Evolutionary conservation across 1,284 basidiomycete genomes (phyloP).

Genomic region (Inonotus hispidus): DNA sequence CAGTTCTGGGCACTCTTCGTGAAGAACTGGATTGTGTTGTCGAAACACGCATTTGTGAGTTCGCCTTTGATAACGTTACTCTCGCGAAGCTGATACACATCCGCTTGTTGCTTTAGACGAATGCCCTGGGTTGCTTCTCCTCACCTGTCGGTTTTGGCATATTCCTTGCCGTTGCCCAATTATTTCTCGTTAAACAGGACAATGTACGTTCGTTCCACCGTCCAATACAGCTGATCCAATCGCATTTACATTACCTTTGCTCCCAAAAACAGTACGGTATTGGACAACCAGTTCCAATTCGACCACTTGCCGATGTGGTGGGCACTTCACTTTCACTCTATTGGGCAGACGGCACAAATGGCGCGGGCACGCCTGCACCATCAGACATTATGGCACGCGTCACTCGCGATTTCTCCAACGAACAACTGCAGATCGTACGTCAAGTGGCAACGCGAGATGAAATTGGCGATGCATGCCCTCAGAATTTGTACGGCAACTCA

Average conservation of each 20-base stretch:
- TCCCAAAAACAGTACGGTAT: constrained; percentile 64
- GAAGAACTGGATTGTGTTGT: constrained; percentile 74
- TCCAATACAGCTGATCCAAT: background rate
- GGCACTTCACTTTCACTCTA: constrained; percentile 48
- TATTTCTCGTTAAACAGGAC: constrained; percentile 50
- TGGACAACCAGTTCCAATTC: constrained; percentile 49
- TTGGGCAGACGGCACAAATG: constrained; percentile 60
- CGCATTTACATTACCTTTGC: background rate
- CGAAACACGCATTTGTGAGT: constrained; percentile 59
- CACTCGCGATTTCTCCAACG: constrained; percentile 41
- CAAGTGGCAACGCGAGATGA: constrained; percentile 42
- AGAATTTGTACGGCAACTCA: constrained; percentile 68
- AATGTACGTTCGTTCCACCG: constrained; percentile 38
- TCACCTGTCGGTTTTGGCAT: constrained; percentile 65
- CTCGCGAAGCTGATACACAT: constrained; percentile 11
- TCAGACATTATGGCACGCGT: constrained; percentile 53
- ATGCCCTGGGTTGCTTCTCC: constrained; percentile 60
- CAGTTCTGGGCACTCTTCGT: constrained; percentile 60
- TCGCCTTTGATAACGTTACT: no score
- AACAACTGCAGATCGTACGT: constrained; percentile 41
- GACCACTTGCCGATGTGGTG: constrained; percentile 43
- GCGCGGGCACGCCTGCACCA: constrained; percentile 44
- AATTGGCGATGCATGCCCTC: constrained; percentile 56
- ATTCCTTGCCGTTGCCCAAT: constrained; percentile 60
- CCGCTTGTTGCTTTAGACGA: constrained; percentile 40